phyloP scores from a whole-genome alignment of 2,329 filamentous ascomycete genomes.

The Trichoderma harzianum region DNA sequence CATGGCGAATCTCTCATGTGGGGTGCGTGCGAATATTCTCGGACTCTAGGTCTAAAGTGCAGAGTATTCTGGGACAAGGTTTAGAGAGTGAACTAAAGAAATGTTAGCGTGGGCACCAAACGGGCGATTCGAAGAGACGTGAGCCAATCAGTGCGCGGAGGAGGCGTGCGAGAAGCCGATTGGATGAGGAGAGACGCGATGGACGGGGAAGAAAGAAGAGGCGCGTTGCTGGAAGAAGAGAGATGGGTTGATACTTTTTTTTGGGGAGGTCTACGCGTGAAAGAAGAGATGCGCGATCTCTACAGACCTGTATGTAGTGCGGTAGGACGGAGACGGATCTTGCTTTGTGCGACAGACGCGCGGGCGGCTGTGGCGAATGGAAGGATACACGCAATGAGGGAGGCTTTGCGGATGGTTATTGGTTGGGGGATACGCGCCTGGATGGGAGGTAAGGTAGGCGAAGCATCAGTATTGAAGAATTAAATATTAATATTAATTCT shows the following conservation, averaged over 20 bases:
- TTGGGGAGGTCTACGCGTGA: slow-evolving; percentile 2
- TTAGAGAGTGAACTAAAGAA: background rate
- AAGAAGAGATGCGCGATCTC: slow-evolving; percentile 1
- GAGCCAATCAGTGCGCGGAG: background rate
- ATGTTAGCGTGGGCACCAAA: background rate
- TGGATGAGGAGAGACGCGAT: background rate
- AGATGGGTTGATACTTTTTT: background rate
- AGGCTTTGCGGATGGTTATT: background rate
- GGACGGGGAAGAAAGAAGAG: background rate
- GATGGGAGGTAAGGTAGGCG: background rate
- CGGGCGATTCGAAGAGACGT: background rate
- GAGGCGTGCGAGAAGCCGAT: slow-evolving; percentile 15
- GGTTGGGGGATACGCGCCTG: slow-evolving; percentile 4
- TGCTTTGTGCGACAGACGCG: background rate
- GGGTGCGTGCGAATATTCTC: background rate
- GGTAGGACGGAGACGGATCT: background rate
- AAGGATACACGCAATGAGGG: background rate
- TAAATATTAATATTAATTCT: background rate
- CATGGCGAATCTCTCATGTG: background rate
- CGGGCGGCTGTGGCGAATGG: slow-evolving; percentile 6
- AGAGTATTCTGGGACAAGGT: too few relatives aligned
- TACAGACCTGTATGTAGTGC: background rate
- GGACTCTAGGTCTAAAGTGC: too few relatives aligned
- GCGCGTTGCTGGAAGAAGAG: background rate
- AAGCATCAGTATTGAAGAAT: background rate